phyloP scores from a whole-genome alignment of 2,329 filamentous ascomycete species.

The Phaeosphaeriaceae sp. region DNA sequence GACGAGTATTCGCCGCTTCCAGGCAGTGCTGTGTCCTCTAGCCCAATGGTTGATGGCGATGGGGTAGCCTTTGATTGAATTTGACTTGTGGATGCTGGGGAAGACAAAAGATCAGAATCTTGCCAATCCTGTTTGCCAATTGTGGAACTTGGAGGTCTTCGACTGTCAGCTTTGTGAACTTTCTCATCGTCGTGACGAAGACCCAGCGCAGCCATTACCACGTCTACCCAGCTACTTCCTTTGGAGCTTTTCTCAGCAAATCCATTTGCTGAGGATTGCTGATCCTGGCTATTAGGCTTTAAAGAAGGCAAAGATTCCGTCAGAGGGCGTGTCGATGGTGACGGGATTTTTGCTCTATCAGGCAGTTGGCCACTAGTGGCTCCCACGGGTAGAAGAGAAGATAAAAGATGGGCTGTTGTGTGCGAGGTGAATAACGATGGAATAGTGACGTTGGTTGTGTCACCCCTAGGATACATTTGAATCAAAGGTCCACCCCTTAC shows the following conservation, averaged over 20 bases:
- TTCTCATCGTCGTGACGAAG: constrained; percentile 32
- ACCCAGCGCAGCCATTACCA: constrained; percentile 54
- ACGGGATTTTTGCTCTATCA: constrained; percentile 24
- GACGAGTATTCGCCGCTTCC: constrained; percentile 25
- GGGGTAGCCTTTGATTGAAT: neutral
- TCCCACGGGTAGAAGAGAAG: constrained; percentile 73
- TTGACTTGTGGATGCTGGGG: constrained; percentile 37
- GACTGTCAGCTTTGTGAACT: constrained; percentile 57
- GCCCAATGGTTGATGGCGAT: constrained; percentile 42
- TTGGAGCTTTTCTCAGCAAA: neutral
- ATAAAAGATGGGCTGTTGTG: constrained; percentile 91
- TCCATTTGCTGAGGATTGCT: neutral
- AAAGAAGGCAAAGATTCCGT: neutral
- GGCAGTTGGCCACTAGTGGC: constrained; percentile 64
- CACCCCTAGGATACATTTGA: constrained; percentile 97
- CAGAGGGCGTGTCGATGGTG: neutral
- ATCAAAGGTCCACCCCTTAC: constrained; percentile 86
- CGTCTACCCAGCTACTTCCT: constrained; percentile 53
- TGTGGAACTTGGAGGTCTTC: constrained; percentile 74
- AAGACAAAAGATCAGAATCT: constrained; percentile 73
- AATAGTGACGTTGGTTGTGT: constrained; percentile 93
- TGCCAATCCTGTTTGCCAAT: constrained; percentile 89
- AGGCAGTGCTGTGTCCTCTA: constrained; percentile 53
- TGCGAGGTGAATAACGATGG: constrained; percentile 94
- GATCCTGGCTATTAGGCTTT: neutral